These are phyloP conservation scores for Phytophthora pseudosyringae DNA, from an alignment of 352 stramenopile species.

Conservation along the genomic window DNA sequence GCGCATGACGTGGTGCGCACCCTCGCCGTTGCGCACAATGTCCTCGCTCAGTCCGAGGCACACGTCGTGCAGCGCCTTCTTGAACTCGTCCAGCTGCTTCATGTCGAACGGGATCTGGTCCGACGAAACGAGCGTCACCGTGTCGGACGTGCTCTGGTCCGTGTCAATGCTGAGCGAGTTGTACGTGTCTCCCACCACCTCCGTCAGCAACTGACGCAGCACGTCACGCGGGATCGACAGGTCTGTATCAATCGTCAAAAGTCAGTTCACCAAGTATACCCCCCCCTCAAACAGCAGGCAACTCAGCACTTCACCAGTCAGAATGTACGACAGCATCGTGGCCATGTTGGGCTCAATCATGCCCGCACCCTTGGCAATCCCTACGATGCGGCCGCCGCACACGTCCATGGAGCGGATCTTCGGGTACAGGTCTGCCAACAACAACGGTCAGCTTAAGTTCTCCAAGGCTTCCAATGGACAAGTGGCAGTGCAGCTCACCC, in stretches of 20 bases:
- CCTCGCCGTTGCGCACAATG: slow-evolving; percentile 99
- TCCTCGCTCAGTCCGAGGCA: slow-evolving; percentile 95
- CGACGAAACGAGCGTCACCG: slow-evolving; percentile 95
- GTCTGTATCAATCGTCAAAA: slow-evolving; percentile 33
- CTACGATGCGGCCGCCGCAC: slow-evolving; percentile 92
- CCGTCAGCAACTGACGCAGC: slow-evolving; percentile 76
- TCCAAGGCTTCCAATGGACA: neutral
- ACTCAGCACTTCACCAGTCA: slow-evolving; percentile 62
- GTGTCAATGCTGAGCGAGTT: slow-evolving; percentile 97
- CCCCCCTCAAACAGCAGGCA: neutral
- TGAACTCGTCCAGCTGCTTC: slow-evolving; percentile 88
- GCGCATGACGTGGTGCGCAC: slow-evolving; percentile 97
- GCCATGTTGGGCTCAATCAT: slow-evolving; percentile 99
- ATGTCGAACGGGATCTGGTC: slow-evolving; percentile 91
- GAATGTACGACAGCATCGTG: slow-evolving; percentile 90
- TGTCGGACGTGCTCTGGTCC: slow-evolving; percentile 98
- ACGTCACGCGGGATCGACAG: slow-evolving; percentile 83
- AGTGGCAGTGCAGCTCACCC: slow-evolving; percentile 33
- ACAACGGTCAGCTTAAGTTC: neutral
- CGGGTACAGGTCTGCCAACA: slow-evolving; percentile 78
- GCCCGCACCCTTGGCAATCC: slow-evolving; percentile 98
- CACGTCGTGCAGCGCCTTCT: slow-evolving; percentile 92
- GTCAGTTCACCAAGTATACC: slow-evolving; percentile 5
- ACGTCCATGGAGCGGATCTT: slow-evolving; percentile 90
- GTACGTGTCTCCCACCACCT: slow-evolving; percentile 90